A percentile compares a stretch with the other conserved stretches of the same genome.
phyloP scores from a whole-genome alignment of 257 asterid species.

The Parsonsia alboflavescens region DNA sequence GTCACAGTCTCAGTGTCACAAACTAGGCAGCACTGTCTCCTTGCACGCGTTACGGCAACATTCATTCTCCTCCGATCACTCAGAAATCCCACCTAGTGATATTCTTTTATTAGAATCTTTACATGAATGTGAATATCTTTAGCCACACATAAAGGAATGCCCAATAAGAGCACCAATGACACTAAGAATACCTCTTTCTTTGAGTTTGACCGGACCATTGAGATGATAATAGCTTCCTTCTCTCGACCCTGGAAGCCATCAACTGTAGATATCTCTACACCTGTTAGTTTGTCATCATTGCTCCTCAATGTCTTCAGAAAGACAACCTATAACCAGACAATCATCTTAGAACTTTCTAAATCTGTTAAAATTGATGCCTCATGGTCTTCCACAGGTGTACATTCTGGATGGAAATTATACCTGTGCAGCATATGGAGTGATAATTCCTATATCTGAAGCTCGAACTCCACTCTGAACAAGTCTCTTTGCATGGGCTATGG shows the following conservation, averaged over 20 bases:
- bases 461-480: slow-evolving; percentile 79
- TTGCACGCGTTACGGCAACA: slow-evolving; percentile 96
- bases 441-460: slow-evolving; percentile 78
- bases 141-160: slow-evolving; percentile 9
- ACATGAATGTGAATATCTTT: background rate
- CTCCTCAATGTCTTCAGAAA: slow-evolving; percentile 68
- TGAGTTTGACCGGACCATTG: slow-evolving; percentile 95
- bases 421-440: slow-evolving; percentile 96
- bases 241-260: slow-evolving; percentile 99
- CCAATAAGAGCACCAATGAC: background rate
- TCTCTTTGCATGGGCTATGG: slow-evolving; percentile 86
- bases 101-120: slow-evolving; percentile 11
- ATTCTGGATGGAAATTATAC: slow-evolving; percentile 25
- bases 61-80: slow-evolving; percentile 94
- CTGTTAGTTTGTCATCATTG: slow-evolving; percentile 71
- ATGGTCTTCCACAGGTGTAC: slow-evolving; percentile 7
- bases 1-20: slow-evolving; percentile 95
- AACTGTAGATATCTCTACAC: slow-evolving; percentile 87
- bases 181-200: slow-evolving; percentile 66
- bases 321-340: slow-evolving; percentile 55
- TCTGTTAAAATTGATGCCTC: slow-evolving; percentile 9
- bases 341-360: background rate
- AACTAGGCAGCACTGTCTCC: slow-evolving; percentile 87
- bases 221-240: slow-evolving; percentile 92
- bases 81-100: slow-evolving; percentile 80